Base-by-base conservation (phyloP, 2,329 filamentous ascomycete species). In the Dothideomycetidae sp. region DNA sequence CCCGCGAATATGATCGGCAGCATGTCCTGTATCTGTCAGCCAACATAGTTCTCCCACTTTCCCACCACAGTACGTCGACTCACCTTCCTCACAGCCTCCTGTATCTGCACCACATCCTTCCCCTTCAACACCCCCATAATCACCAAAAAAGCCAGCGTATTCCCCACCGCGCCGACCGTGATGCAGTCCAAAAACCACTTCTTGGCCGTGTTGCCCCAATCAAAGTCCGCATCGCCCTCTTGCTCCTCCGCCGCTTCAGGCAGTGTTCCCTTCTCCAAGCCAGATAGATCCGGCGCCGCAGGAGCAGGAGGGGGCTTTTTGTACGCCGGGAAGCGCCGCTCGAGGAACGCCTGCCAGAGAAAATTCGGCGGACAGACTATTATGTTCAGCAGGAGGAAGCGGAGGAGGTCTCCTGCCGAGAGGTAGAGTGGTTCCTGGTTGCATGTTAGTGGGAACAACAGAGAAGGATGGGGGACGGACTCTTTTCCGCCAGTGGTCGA, bases 121-220 rank as follows among this genome's bases (percentile, higher is more conserved):
- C 37, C 34, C 32, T 46, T 46, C 42, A 46, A 57, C 16, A 68
- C 66, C 46, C 69, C 66, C 42, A 71, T 70, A 46, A 66, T 71
- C 5, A 63, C 52, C 44, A 71, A 63, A 50, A 77, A 79, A 42
- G 74, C 54, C 21, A 75, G 49, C 0, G 70, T 80, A 54, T 81
- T 81, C 51, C 71, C 51, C 7, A 63, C 57, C 1, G 76, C 71
- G 41, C 75, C 74, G 14, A 76, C 40, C 2, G 72, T 75, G 53
- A 81, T 76, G 37, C 44, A 46, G 53, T 82, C 78, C 7, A 81
- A 63, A 3, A 67, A 9, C 42, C 78, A 69, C 55, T 82, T 82
- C 56, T 36, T 45, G 31, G 33, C 57, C 57, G 39, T 56, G 43
- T 17, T 47, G 47, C 33, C 45, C 37, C 2, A 31, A 21, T 18